Conservation (phyloP, 2,329 filamentous ascomycete species). For the Trichoderma hamatum region DNA sequence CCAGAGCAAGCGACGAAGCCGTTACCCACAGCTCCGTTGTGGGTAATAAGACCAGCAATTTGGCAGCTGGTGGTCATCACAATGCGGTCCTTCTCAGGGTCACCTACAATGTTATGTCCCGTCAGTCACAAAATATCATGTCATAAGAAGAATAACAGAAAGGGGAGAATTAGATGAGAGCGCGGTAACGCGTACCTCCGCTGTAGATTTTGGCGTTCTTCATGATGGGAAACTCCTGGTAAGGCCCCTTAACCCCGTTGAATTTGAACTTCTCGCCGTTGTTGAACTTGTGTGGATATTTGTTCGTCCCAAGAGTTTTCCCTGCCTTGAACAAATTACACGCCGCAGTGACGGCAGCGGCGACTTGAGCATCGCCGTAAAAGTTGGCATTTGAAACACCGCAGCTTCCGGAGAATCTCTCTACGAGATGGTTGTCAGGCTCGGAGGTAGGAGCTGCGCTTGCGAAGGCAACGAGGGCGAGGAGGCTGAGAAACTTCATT, state of each 20-base stretch:
- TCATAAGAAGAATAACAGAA: not conserved
- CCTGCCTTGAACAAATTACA: constrained; percentile 30
- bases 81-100: constrained; percentile 67
- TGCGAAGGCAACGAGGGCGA: constrained; percentile 36
- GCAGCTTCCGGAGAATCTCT: constrained; percentile 31
- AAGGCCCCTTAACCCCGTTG: constrained; percentile 36
- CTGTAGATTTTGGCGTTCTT: constrained; percentile 38
- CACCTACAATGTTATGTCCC: constrained; percentile 35
- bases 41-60: constrained; percentile 67
- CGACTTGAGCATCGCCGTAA: constrained; percentile 37
- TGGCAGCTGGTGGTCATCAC: constrained; percentile 58
- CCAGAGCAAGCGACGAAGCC: constrained; percentile 63
- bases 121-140: not conserved
- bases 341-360: constrained; percentile 36
- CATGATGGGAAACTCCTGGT: constrained; percentile 45
- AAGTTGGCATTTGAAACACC: constrained; percentile 32
- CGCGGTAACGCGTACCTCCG: constrained; percentile 42
- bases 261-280: constrained; percentile 45
- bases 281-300: constrained; percentile 44
- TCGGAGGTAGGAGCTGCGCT: constrained; percentile 35
- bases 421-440: not conserved
- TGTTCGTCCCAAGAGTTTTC: constrained; percentile 34
- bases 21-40: constrained; percentile 69
- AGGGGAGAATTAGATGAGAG: too few relatives aligned
- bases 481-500: constrained; percentile 37